Evolutionary conservation across 345 rosid species (phyloP).

Genomic region (Kandelia obovata): DNA sequence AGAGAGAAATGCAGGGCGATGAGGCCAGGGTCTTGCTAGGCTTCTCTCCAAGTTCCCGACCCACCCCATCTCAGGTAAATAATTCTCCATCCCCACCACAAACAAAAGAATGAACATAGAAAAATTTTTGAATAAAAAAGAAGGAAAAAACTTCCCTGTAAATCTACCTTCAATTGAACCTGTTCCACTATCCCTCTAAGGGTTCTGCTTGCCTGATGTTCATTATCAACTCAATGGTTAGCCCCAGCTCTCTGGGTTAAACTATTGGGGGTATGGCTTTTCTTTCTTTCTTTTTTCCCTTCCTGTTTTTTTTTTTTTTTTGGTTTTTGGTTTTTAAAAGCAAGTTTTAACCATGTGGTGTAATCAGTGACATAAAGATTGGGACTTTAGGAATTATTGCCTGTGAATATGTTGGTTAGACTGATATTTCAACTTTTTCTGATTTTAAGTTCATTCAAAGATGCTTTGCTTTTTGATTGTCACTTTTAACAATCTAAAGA

Average conservation of each 20-base stretch:
- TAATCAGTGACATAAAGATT: neutral
- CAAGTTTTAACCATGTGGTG: neutral
- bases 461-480: too few species aligned
- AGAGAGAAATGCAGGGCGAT: conserved; percentile 57
- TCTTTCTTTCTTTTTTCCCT: neutral
- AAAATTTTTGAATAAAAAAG: too few species aligned
- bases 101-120: too few species aligned
- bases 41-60: conserved; percentile 64
- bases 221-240: neutral
- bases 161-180: too few species aligned
- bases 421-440: too few species aligned
- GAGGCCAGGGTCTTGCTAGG: conserved; percentile 76
- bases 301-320: neutral
- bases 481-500: too few species aligned
- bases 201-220: neutral
- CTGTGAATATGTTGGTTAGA: neutral
- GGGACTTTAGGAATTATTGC: neutral
- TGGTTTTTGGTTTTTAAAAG: neutral
- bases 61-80: conserved; percentile 57
- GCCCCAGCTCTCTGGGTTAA: neutral
- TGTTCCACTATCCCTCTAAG: too few species aligned
- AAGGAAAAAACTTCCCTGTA: too few species aligned
- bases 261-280: neutral
- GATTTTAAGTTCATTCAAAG: too few species aligned
- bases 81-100: too few species aligned